Evolutionary conservation across 805 yeast species (phyloP), one percentile per base, ranked within the genome.

Genomic region (Lipomyces spencermartinsiae): DNA sequence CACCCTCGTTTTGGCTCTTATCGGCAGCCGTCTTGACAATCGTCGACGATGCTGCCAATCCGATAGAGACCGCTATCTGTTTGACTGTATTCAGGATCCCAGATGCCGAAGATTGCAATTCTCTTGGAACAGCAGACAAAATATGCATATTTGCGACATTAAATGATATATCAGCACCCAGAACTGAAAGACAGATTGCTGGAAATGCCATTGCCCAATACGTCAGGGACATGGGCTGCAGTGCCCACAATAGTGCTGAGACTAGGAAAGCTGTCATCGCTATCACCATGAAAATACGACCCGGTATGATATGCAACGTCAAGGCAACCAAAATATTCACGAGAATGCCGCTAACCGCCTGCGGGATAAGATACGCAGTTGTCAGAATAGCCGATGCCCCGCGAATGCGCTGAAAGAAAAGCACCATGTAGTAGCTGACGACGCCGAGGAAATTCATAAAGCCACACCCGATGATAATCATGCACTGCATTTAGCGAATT

Each of bases 171-270:
- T 84, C 87, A 0, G 85, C 85, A 0, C 87, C 87, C 16, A 84
- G 46, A 33, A 82, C 85, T 0, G 80, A 75, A 19, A 80, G 71
- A 16, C 77, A 69, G 62, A 80, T 79, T 0, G 84, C 80, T 74
- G 83, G 83, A 64, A 84, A 84, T 14, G 86, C 83, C 16, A 84
- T 82, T 1, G 81, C 74, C 79, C 85, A 84, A 69, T 82, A 84
- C 51, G 76, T 76, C 39, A 82, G 71, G 53, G 76, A 69, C 0
- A 77, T 75, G 4, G 77, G 69, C 68, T 80, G 76, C 2, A 85
- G 80, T 0, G 81, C 80, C 86, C 86, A 83, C 14, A 83, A 73
- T n/a, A 84, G 76, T 7, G 80, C 68, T 5, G 83, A 72, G 6
- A 75, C 78, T 14, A 79, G 29, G 66, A 81, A 83, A 0, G 82